Conservation (phyloP, 148 eudicot genomes). For the Agrostemma githago region DNA sequence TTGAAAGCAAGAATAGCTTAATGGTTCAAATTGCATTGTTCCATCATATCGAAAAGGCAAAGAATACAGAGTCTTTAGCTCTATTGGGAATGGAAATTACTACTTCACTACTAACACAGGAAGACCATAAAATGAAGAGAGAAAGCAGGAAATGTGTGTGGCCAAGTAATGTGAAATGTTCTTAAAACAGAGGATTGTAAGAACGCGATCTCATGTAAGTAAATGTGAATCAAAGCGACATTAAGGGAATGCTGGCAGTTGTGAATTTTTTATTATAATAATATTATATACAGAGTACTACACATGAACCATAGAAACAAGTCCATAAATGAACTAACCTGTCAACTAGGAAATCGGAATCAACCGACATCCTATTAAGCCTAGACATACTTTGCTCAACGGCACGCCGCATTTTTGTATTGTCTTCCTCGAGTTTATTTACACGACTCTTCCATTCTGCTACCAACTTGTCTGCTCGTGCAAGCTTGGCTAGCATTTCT, state of each 20-base stretch:
- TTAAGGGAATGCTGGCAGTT: neutral
- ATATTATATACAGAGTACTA: too few species aligned
- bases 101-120: neutral
- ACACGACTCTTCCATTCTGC: slow-evolving; percentile 68
- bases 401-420: slow-evolving; percentile 83
- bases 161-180: neutral
- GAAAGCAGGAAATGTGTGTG: neutral
- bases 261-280: too few species aligned
- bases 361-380: slow-evolving; percentile 95
- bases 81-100: neutral
- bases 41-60: neutral
- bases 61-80: neutral
- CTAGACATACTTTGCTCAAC: slow-evolving; percentile 99
- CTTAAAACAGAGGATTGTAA: neutral
- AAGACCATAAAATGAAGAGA: neutral
- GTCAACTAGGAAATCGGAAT: slow-evolving; percentile 93
- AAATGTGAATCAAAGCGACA: neutral
- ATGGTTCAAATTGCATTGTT: neutral
- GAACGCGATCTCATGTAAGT: neutral
- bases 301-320: neutral
- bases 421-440: slow-evolving; percentile 87
- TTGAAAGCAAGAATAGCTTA: neutral
- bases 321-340: slow-evolving; percentile 41
- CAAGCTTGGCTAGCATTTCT: slow-evolving; percentile 52
- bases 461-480: slow-evolving; percentile 50